Percentiles rank a stretch among this genome's conserved stretches.
Conservation (phyloP, 2,329 filamentous ascomycete species). For the Lizonia empirigonia region DNA sequence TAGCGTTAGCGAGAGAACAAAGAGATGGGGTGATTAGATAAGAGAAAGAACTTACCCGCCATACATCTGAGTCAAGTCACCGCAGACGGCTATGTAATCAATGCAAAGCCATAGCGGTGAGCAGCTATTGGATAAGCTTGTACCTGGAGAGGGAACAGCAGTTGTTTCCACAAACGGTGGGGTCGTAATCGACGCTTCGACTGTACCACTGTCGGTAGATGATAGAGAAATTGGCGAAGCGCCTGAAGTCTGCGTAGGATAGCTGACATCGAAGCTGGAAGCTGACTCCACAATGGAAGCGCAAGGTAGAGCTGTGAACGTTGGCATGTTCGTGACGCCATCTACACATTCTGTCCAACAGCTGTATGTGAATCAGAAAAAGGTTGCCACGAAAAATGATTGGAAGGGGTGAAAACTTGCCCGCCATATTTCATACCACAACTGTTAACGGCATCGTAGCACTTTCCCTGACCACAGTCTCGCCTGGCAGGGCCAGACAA, state of each 20-base stretch:
- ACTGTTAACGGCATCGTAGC: constrained; percentile 26
- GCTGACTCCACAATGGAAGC: not conserved
- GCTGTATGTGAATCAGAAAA: constrained; percentile 4
- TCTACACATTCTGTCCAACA: constrained; percentile 16
- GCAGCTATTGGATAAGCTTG: not conserved
- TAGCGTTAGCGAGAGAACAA: not conserved
- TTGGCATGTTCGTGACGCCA: constrained; percentile 9
- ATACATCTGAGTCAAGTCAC: constrained; percentile 1
- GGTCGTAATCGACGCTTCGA: not conserved
- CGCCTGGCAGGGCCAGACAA: constrained; percentile 23
- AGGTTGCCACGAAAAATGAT: not conserved
- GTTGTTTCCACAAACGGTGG: not conserved
- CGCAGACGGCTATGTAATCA: constrained; percentile 15
- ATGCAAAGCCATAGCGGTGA: constrained; percentile 14
- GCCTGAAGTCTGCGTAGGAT: not conserved
- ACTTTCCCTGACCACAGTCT: constrained; percentile 24
- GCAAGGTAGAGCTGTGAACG: constrained; percentile 12
- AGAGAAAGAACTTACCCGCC: constrained; percentile 12
- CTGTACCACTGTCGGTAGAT: not conserved
- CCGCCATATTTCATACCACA: constrained; percentile 29
- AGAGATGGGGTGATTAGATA: no score
- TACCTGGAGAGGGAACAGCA: not conserved
- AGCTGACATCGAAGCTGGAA: not conserved
- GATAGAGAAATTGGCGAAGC: not conserved
- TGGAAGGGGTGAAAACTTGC: constrained; percentile 21